Base-by-base conservation (phyloP, 441 rosid species). In the Populus trichocarpa region DNA sequence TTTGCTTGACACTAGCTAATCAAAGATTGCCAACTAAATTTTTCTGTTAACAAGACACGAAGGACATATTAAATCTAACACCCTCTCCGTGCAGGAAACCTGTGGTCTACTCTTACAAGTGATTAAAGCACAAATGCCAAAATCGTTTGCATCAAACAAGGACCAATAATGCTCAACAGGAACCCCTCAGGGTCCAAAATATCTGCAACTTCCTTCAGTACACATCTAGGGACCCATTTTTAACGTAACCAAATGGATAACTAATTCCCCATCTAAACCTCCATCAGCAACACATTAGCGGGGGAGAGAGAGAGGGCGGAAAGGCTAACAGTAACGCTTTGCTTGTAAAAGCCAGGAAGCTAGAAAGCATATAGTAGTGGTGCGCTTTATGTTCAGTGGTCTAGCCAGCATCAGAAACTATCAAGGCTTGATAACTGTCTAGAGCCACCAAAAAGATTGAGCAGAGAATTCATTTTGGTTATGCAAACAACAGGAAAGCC, bases 171-270 rank as follows among this genome's bases (percentile, higher is more conserved):
- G 78, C 75, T 76, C 59, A 36, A 69, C 73, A 76, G 78, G 40
- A 78, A 73, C 71, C 67, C 26, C 61, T 53, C 61, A 53, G n/a
- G 61, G 22, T 53, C 42, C 67, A 78, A 77, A 81, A 83, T 78
- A 75, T 85, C 84, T 72, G 73, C 70, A 78, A 36, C 80, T 69
- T 75, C 71, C 68, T 69, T 77, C 71, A 77, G 68, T 80, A 79
- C 77, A 71, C 33, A 72, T 3, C 53, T 8, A 71, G 81, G 80
- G 81, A 78, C 88, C 84, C 89, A 30, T 30, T 76, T 71, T 78
- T 59, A 73, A 61, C 78, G 75, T 46, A 25, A 59, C 57, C 68
- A 72, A 61, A 38, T 61, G 66, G 80, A 61, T 65, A 84, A 69
- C 72, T 72, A 84, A 71, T 22, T 71, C 67, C 69, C 33, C 50